phyloP scores from a whole-genome alignment of 2,329 filamentous ascomycete species.

The Xylariomycetidae sp. region DNA sequence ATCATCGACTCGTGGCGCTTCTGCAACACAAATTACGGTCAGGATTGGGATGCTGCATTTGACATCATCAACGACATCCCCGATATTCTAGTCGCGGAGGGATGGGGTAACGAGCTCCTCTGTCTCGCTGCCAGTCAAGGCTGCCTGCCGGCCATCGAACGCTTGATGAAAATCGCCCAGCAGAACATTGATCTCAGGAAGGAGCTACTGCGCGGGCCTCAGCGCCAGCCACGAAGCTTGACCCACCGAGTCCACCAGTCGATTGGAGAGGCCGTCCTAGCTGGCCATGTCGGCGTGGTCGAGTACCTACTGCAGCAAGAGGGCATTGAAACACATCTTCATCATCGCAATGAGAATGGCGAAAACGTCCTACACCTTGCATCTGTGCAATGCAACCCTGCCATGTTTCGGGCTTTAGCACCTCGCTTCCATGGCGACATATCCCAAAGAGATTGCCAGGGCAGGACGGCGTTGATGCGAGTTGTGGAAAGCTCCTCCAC shows the following conservation, averaged over 20 bases:
- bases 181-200: background rate
- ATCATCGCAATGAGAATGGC: background rate
- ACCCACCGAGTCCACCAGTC: background rate
- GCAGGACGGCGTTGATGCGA: background rate
- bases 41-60: constrained; percentile 6
- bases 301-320: constrained; percentile 6
- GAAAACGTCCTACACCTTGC: constrained; percentile 2
- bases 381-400: background rate
- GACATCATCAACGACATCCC: constrained; percentile 13
- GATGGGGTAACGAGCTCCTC: constrained; percentile 21
- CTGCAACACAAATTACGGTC: background rate
- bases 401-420: background rate
- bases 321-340: constrained; percentile 2
- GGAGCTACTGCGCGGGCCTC: no score
- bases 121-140: constrained; percentile 17
- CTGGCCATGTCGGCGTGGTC: constrained; percentile 7
- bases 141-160: constrained; percentile 19
- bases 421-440: background rate
- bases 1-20: constrained; percentile 6
- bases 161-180: constrained; percentile 12
- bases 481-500: background rate
- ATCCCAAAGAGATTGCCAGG: background rate
- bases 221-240: background rate
- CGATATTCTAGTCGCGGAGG: constrained; percentile 17
- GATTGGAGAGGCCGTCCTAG: constrained; percentile 7